phyloP scores from a whole-genome alignment of 768 basidiomycete species.

The Calocybe gangraenosa region DNA sequence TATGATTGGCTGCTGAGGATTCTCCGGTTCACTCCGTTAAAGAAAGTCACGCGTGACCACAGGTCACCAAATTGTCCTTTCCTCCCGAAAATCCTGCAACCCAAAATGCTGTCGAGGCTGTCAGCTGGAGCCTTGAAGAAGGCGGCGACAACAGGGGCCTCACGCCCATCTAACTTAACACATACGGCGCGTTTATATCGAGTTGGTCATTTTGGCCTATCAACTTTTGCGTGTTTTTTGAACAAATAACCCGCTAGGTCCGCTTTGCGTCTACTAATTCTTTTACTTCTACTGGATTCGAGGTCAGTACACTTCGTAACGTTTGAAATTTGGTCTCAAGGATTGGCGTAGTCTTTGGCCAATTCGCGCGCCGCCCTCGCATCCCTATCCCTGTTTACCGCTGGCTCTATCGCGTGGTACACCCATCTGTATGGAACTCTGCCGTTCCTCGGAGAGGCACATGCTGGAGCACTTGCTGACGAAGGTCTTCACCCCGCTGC shows the following conservation, averaged over 20 bases:
- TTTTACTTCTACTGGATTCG: constrained; percentile 49
- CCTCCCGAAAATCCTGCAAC: constrained; percentile 41
- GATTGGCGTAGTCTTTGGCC: constrained; percentile 48
- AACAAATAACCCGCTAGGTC: constrained; percentile 36
- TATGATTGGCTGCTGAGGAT: constrained; percentile 28
- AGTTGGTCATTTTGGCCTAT: constrained; percentile 33
- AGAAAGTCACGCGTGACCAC: constrained; percentile 44
- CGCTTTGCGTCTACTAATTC: constrained; percentile 71
- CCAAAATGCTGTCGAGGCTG: constrained; percentile 83
- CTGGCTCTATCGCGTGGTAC: constrained; percentile 95
- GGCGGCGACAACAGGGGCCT: constrained; percentile 41
- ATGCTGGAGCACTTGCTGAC: constrained; percentile 89
- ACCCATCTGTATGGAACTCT: constrained; percentile 88
- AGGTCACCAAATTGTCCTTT: constrained; percentile 29
- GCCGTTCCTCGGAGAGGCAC: constrained; percentile 88
- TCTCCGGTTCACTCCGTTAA: constrained; percentile 51
- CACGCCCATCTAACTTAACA: constrained; percentile 38
- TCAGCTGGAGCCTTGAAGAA: constrained; percentile 68
- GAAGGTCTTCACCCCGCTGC: constrained; percentile 87
- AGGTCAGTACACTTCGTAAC: constrained; percentile 43
- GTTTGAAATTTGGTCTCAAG: neutral
- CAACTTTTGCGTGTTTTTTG: constrained; percentile 13
- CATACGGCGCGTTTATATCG: constrained; percentile 42
- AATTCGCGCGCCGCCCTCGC: constrained; percentile 72
- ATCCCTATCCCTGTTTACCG: constrained; percentile 72